These are phyloP conservation scores for Mycena rebaudengoi DNA, from an alignment of 768 basidiomycete genomes.

Conservation along the genomic window DNA sequence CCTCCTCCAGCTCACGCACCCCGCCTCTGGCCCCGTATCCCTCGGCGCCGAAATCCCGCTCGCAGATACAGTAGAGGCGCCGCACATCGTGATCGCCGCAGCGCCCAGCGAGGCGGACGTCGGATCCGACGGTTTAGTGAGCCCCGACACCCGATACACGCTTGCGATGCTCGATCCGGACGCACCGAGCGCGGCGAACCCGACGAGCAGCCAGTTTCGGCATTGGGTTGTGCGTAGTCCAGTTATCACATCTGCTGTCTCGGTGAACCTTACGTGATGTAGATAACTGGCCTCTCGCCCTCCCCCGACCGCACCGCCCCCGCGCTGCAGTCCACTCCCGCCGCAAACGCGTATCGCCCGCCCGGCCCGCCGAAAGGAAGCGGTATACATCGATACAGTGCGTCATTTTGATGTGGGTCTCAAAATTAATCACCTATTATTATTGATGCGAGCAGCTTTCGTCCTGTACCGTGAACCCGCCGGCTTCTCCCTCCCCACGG, in stretches of 20 bases:
- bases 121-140: background rate
- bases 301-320: background rate
- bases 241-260: background rate
- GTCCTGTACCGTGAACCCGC: slow-evolving; percentile 20
- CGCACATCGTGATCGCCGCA: background rate
- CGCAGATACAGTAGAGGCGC: slow-evolving; percentile 5
- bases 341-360: slow-evolving; percentile 15
- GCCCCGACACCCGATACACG: slow-evolving; percentile 38
- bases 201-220: slow-evolving; percentile 42
- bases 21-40: background rate
- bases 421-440: background rate
- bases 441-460: background rate
- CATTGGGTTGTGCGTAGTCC: slow-evolving; percentile 45
- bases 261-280: no score
- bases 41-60: slow-evolving; percentile 13
- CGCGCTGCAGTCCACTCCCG: background rate
- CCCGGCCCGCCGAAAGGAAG: slow-evolving; percentile 21
- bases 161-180: slow-evolving; percentile 50
- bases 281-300: slow-evolving; percentile 11
- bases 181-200: slow-evolving; percentile 43
- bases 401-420: background rate
- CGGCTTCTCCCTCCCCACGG: slow-evolving; percentile 14
- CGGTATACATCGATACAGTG: slow-evolving; percentile 24
- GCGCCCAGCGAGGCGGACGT: slow-evolving; percentile 8
- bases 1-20: no score